phyloP scores from a whole-genome alignment of 257 asterid genomes.

The Agastache rugosa region DNA sequence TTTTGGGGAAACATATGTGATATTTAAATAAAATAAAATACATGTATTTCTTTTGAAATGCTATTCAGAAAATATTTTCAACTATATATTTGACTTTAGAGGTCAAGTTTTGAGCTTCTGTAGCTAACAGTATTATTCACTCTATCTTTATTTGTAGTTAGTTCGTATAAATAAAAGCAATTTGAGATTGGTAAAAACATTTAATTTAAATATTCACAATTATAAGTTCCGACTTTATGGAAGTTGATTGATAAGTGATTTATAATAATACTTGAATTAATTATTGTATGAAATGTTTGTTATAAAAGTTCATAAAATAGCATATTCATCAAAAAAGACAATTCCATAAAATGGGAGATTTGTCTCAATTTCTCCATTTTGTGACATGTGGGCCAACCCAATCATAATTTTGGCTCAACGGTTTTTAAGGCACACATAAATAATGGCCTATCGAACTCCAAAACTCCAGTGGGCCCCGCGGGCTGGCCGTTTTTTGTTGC shows the following conservation, averaged over 20 bases:
- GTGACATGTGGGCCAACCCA: not conserved
- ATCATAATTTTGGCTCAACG: not conserved
- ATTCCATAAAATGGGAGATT: not conserved
- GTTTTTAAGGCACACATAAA: not conserved
- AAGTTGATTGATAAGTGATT: not conserved
- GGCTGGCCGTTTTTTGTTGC: not conserved
- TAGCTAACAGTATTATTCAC: no score
- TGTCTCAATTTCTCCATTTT: not conserved
- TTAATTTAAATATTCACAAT: not conserved
- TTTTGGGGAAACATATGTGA: no score
- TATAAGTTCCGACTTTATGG: not conserved
- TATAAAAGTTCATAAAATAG: not conserved
- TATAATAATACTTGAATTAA: not conserved
- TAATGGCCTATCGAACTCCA: not conserved
- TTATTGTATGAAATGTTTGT: not conserved
- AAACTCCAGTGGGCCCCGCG: not conserved
- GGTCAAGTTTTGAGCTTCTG: no score
- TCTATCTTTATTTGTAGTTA: no score
- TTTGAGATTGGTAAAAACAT: not conserved
- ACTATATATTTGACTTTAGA: no score
- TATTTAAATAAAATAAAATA: no score
- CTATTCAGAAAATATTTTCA: no score
- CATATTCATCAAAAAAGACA: not conserved
- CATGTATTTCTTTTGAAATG: no score
- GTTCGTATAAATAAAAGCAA: not conserved